phyloP scores from a whole-genome alignment of 2,329 filamentous ascomycete genomes.

The Fusarium sp. region DNA sequence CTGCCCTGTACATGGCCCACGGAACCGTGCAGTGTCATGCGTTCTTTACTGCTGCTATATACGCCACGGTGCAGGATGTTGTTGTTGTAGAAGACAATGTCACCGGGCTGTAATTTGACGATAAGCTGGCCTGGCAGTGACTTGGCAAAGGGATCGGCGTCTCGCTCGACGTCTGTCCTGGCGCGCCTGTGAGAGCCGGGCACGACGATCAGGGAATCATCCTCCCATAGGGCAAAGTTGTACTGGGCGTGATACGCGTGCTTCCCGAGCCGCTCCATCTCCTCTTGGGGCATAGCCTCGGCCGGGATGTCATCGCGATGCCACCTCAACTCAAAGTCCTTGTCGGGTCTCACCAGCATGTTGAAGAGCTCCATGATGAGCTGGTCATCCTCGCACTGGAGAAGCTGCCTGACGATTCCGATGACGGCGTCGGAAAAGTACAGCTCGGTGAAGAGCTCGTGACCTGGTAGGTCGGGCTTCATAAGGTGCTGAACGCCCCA shows the following conservation, averaged over 20 bases:
- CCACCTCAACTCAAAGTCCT: conserved; percentile 82
- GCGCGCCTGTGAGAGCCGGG: conserved; percentile 81
- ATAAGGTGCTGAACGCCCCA: conserved; percentile 92
- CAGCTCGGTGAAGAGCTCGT: conserved; percentile 70
- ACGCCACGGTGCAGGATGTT: conserved; percentile 84
- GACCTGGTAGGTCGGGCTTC: conserved; percentile 75
- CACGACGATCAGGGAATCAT: conserved; percentile 79
- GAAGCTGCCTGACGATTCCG: conserved; percentile 71
- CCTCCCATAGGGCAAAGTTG: conserved; percentile 84
- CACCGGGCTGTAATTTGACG: conserved; percentile 77
- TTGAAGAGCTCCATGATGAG: conserved; percentile 92
- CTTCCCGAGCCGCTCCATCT: conserved; percentile 68
- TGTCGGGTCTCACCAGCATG: conserved; percentile 79
- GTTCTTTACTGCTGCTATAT: conserved; percentile 69
- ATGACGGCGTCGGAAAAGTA: conserved; percentile 80
- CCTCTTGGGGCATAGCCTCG: conserved; percentile 74
- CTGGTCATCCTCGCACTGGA: conserved; percentile 67
- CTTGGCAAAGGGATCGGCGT: conserved; percentile 73
- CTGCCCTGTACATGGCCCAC: conserved; percentile 72
- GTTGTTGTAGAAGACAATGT: conserved; percentile 90
- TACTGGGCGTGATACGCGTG: conserved; percentile 84
- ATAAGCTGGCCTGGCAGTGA: conserved; percentile 72
- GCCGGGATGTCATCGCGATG: conserved; percentile 85
- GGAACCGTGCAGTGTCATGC: conserved; percentile 79
- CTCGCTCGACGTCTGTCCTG: conserved; percentile 76